Conservation (phyloP, 2,329 filamentous ascomycete species). For the Amesomyces nigricolor region DNA sequence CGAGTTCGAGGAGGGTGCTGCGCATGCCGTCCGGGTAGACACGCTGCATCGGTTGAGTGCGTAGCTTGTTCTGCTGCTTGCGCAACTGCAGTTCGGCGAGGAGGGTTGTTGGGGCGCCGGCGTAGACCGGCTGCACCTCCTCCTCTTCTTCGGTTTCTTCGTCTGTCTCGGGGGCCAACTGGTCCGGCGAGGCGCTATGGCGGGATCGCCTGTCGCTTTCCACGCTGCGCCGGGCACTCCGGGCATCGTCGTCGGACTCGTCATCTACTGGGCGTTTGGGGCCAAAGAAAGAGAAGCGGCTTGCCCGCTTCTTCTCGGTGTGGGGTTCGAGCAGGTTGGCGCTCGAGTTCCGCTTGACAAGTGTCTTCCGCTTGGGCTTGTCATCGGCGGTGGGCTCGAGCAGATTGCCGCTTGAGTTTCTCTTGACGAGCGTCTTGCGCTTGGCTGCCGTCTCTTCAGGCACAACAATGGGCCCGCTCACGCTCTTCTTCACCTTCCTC, state of each 20-base stretch:
- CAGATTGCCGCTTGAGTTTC: constrained; percentile 22
- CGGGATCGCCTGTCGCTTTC: constrained; percentile 28
- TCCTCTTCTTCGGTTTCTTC: constrained; percentile 37
- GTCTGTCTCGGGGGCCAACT: constrained; percentile 28
- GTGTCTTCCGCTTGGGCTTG: constrained; percentile 19
- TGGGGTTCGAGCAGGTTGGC: constrained; percentile 23
- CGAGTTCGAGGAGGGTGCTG: constrained; percentile 82
- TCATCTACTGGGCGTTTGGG: constrained; percentile 9
- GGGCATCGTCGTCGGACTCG: constrained; percentile 23
- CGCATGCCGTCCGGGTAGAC: constrained; percentile 72
- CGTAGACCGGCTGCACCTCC: constrained; percentile 47
- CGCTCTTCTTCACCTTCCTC: constrained; percentile 30
- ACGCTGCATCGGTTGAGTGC: constrained; percentile 63
- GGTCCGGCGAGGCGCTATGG: constrained; percentile 26
- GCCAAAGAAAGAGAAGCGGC: constrained; percentile 22
- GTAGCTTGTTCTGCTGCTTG: constrained; percentile 79
- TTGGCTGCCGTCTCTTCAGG: constrained; percentile 11
- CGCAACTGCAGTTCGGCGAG: constrained; percentile 87
- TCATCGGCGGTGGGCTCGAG: constrained; percentile 19
- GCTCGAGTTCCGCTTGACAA: constrained; percentile 24
- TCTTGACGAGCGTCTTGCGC: constrained; percentile 22
- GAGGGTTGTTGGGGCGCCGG: constrained; percentile 78
- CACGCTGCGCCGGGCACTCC: constrained; percentile 17
- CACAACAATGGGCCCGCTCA: constrained; percentile 15
- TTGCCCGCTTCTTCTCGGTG: constrained; percentile 21